Evolutionary conservation across 176 grass and related monocot species (phyloP).

Genomic region (Oryza brachyantha): DNA sequence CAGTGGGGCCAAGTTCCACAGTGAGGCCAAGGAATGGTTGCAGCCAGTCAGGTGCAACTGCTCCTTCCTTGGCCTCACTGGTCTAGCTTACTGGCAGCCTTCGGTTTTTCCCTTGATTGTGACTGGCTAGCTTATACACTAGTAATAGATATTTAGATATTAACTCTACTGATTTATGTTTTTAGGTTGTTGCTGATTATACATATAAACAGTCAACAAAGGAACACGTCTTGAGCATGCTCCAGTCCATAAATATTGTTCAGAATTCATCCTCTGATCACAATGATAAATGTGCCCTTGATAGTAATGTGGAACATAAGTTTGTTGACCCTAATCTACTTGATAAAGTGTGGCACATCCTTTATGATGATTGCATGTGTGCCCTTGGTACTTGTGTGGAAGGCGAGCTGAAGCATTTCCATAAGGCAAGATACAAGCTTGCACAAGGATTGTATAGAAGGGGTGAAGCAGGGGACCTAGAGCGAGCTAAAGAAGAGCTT

Average conservation of each 20-base stretch:
- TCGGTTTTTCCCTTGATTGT: background rate
- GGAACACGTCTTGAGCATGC: constrained; percentile 60
- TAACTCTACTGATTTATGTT: constrained; percentile 31
- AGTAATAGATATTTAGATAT: constrained; percentile 4
- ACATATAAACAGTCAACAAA: constrained; percentile 69
- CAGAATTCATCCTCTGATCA: constrained; percentile 43
- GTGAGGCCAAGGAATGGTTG: background rate
- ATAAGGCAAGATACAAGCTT: constrained; percentile 92
- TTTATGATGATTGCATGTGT: constrained; percentile 90
- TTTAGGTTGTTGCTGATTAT: constrained; percentile 82
- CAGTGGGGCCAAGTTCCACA: too few relatives aligned
- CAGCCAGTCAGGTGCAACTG: background rate
- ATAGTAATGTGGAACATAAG: constrained; percentile 49
- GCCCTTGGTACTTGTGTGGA: constrained; percentile 85
- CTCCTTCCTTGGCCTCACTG: background rate
- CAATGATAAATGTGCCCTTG: constrained; percentile 31
- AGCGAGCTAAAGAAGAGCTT: constrained; percentile 85
- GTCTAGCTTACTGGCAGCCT: background rate
- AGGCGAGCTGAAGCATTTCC: constrained; percentile 96
- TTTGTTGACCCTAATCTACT: constrained; percentile 60
- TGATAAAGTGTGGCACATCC: constrained; percentile 82
- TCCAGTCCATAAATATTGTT: constrained; percentile 50
- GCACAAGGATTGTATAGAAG: constrained; percentile 85
- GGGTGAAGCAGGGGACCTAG: constrained; percentile 69
- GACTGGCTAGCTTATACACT: background rate